phyloP scores from a whole-genome alignment of 2,329 filamentous ascomycete species.

The Apiospora pterosperma region DNA sequence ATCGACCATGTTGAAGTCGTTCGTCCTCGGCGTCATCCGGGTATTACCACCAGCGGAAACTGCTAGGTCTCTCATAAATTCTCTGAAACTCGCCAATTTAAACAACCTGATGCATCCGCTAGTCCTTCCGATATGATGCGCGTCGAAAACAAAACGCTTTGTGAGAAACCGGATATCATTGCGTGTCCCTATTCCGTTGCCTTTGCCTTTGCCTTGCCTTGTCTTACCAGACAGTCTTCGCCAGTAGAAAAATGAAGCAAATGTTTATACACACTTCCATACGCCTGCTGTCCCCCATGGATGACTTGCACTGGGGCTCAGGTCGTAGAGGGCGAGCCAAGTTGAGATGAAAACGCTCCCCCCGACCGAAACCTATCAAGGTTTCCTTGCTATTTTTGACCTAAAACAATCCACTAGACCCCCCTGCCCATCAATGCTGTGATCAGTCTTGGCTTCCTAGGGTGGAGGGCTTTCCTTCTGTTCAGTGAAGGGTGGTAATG shows the following conservation, averaged over 20 bases:
- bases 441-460: background rate
- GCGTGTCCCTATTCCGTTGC: background rate
- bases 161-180: constrained; percentile 6
- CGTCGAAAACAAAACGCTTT: background rate
- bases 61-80: background rate
- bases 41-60: background rate
- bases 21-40: no score
- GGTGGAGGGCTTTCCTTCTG: background rate
- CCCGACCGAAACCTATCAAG: background rate
- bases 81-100: background rate
- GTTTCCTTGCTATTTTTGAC: background rate
- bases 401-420: background rate
- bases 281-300: background rate
- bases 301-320: background rate
- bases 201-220: constrained; percentile 1
- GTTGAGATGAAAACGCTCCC: background rate
- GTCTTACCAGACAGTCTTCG: constrained; percentile 2
- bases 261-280: constrained; percentile 6
- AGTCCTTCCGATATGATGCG: background rate
- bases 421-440: no score
- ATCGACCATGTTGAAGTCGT: no score
- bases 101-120: background rate
- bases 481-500: no score
- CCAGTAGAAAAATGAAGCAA: background rate
- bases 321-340: background rate